Percentiles rank a stretch among this genome's conserved stretches.
Conservation (phyloP, 2,329 filamentous ascomycete species). For the Fusarium illudens region DNA sequence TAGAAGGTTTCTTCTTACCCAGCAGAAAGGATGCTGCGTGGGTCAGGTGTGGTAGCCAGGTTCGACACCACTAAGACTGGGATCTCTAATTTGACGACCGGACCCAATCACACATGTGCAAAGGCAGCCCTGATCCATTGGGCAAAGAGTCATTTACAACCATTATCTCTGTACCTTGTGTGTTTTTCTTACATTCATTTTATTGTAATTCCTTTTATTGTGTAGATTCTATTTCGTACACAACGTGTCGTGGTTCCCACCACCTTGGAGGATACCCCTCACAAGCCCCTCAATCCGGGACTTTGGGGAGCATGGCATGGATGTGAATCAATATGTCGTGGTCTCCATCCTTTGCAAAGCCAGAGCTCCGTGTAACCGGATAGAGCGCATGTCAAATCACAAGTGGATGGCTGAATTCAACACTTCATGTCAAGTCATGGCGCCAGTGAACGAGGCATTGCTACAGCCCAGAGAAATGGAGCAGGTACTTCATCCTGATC, state of each 20-base stretch:
- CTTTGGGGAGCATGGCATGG: background rate
- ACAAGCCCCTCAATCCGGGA: background rate
- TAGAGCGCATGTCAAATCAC: background rate
- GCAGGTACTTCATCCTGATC: background rate
- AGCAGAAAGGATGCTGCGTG: background rate
- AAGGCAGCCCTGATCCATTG: background rate
- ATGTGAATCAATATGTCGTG: background rate
- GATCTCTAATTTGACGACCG: background rate
- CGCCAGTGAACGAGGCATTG: no score
- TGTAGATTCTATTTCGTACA: no score
- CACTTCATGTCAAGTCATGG: background rate
- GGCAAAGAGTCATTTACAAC: background rate
- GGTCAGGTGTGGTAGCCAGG: background rate
- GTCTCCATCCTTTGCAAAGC: background rate
- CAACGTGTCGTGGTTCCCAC: no score
- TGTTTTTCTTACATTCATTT: no score
- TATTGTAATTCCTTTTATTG: no score
- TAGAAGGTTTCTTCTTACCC: background rate
- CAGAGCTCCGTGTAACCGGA: background rate
- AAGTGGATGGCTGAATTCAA: background rate
- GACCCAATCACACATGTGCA: background rate
- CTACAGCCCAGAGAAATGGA: background rate
- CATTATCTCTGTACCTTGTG: no score
- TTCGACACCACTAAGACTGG: background rate
- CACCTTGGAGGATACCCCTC: no score